These are phyloP conservation scores for Rhizoclosmatium sp. DNA, from an alignment of 192 early-diverging fungal species.

Conservation along the genomic window DNA sequence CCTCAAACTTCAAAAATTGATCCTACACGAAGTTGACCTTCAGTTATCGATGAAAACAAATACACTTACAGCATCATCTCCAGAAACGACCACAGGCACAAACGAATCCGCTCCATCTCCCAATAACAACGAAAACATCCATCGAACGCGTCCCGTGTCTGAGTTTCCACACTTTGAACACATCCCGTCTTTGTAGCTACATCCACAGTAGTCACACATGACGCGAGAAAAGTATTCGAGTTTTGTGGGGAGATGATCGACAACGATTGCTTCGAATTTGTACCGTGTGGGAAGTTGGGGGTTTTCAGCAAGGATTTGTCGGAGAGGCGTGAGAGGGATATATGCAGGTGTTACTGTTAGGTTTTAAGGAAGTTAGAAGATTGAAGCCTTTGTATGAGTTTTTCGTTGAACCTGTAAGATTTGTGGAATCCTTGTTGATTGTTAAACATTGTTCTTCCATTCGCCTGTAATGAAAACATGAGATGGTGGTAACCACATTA, in stretches of 20 bases:
- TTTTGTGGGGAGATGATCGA: constrained; percentile 1
- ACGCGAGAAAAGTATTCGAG: not conserved
- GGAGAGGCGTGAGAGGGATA: not conserved
- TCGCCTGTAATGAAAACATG: not conserved
- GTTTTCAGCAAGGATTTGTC: not conserved
- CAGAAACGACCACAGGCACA: not conserved
- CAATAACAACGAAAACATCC: not conserved
- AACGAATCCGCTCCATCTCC: not conserved
- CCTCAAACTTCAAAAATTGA: not conserved
- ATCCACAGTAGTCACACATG: constrained; percentile 3
- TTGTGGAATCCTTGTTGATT: not conserved
- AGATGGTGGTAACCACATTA: not conserved
- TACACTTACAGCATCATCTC: not conserved
- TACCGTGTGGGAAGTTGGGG: not conserved
- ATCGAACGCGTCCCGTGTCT: not conserved
- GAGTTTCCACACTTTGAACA: constrained; percentile 4
- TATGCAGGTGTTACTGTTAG: not conserved
- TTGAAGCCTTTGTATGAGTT: not conserved
- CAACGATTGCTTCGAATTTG: not conserved
- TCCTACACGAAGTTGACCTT: not conserved
- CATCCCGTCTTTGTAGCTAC: not conserved
- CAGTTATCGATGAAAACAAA: not conserved
- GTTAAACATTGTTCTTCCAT: not conserved
- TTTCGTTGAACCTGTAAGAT: not conserved
- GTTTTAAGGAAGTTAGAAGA: too few relatives aligned